Evolutionary conservation across 495 filamentous ascomycete species (phyloP).

Genomic region (Evansstolkia leycettana): DNA sequence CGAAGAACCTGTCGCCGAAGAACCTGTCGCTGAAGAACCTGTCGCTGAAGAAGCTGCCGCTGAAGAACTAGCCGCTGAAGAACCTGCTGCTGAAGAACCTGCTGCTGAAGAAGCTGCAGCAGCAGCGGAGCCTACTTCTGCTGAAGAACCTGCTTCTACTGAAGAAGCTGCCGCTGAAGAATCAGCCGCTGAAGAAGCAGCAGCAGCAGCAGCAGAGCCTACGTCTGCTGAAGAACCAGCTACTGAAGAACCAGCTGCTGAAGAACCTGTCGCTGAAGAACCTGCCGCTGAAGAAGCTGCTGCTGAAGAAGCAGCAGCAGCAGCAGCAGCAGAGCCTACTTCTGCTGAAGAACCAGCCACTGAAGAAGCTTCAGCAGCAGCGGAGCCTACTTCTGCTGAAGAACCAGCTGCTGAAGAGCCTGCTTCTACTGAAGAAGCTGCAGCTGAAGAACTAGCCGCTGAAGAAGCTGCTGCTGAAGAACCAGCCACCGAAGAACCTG

Average conservation of each 20-base stretch:
- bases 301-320: no score
- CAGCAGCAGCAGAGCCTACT: slow-evolving; percentile 1
- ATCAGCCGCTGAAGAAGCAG: slow-evolving; percentile 4
- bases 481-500: not conserved
- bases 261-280: not conserved
- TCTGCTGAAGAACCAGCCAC: slow-evolving; percentile 1
- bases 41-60: slow-evolving; percentile 5
- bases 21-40: slow-evolving; percentile 2
- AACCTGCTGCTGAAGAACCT: slow-evolving; percentile 4
- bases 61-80: not conserved
- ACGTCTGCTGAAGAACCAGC: slow-evolving; percentile 1
- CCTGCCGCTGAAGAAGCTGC: slow-evolving; percentile 4
- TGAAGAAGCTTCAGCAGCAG: slow-evolving; percentile 2
- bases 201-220: not conserved
- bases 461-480: not conserved
- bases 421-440: not conserved
- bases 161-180: slow-evolving; percentile 5
- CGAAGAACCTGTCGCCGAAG: slow-evolving; percentile 6
- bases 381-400: slow-evolving; percentile 1
- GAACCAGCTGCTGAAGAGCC: slow-evolving; percentile 1
- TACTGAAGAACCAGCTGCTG: slow-evolving; percentile 5
- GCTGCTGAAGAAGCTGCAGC: slow-evolving; percentile 4
- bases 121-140: slow-evolving; percentile 1
- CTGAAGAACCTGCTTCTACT: no score
- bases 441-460: slow-evolving; percentile 3